These are phyloP conservation scores for Scutellaria baicalensis DNA, from an alignment of 257 asterid species.

Conservation along the genomic window DNA sequence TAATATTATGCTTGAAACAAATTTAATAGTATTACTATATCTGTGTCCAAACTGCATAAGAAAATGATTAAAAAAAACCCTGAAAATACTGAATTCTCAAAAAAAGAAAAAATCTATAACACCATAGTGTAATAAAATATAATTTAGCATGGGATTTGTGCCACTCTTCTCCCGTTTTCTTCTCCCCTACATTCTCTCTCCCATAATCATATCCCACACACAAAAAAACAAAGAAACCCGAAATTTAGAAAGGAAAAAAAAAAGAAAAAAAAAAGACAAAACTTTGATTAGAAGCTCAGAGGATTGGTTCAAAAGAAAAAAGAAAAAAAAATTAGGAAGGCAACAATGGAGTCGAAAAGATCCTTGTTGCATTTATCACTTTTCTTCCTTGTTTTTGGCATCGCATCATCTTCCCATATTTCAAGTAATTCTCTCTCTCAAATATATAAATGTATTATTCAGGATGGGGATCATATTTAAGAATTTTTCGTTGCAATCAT, in stretches of 20 bases:
- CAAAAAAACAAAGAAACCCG: not conserved
- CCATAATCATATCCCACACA: not conserved
- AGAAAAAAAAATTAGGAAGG: not conserved
- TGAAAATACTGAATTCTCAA: no score
- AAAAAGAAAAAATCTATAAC: no score
- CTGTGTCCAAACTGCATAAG: no score
- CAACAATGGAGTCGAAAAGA: conserved; percentile 35
- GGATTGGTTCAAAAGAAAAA: not conserved
- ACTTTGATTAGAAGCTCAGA: not conserved
- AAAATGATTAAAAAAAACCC: no score
- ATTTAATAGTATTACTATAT: no score
- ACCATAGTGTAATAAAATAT: no score
- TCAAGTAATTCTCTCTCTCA: conserved; percentile 36
- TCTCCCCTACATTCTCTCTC: conserved; percentile 15
- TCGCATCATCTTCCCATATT: conserved; percentile 53
- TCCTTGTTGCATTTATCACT: conserved; percentile 33
- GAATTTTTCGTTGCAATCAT: no score
- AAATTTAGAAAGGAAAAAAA: not conserved
- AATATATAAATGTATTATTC: not conserved
- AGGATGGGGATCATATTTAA: no score
- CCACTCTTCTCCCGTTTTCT: conserved; percentile 24
- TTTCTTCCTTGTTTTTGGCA: conserved; percentile 42
- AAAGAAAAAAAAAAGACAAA: not conserved
- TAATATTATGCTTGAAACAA: no score
- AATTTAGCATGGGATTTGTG: not conserved